phyloP scores from a whole-genome alignment of 192 early-diverging fungal species.

The Helicostylum pulchrum region DNA sequence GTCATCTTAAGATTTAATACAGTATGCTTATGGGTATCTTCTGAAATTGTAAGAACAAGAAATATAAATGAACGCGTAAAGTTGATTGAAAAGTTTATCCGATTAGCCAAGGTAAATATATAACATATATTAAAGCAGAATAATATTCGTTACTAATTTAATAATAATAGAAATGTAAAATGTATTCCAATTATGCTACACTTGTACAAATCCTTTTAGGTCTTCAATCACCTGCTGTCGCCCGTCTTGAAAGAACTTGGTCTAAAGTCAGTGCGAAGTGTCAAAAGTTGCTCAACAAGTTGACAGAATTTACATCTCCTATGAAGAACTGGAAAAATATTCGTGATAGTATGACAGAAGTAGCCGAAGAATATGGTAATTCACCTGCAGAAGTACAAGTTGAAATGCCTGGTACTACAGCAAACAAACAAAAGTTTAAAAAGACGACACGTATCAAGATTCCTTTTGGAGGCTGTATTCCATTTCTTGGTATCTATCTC shows the following conservation, averaged over 20 bases:
- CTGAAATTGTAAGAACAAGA: constrained; percentile 47
- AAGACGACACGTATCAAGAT: constrained; percentile 31
- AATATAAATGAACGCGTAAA: constrained; percentile 45
- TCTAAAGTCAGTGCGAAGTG: constrained; percentile 39
- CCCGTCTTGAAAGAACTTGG: constrained; percentile 56
- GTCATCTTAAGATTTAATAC: constrained; percentile 39
- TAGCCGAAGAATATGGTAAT: constrained; percentile 53
- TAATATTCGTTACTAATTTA: background rate
- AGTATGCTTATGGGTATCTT: constrained; percentile 56
- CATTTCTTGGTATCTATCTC: constrained; percentile 57
- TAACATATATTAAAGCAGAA: background rate
- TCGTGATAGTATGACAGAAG: constrained; percentile 52
- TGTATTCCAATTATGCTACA: constrained; percentile 59
- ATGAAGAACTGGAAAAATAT: constrained; percentile 58
- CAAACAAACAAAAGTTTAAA: constrained; percentile 16
- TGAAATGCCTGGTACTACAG: constrained; percentile 16
- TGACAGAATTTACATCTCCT: constrained; percentile 52
- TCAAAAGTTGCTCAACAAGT: constrained; percentile 42
- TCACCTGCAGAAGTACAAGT: constrained; percentile 37
- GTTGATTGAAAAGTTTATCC: constrained; percentile 62
- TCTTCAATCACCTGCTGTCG: constrained; percentile 53
- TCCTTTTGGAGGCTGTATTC: constrained; percentile 55
- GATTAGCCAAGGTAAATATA: constrained; percentile 50
- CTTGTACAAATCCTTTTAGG: constrained; percentile 61
- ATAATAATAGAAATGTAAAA: constrained; percentile 49